phyloP scores from a whole-genome alignment of 768 basidiomycete species.

The Russula brevipes region DNA sequence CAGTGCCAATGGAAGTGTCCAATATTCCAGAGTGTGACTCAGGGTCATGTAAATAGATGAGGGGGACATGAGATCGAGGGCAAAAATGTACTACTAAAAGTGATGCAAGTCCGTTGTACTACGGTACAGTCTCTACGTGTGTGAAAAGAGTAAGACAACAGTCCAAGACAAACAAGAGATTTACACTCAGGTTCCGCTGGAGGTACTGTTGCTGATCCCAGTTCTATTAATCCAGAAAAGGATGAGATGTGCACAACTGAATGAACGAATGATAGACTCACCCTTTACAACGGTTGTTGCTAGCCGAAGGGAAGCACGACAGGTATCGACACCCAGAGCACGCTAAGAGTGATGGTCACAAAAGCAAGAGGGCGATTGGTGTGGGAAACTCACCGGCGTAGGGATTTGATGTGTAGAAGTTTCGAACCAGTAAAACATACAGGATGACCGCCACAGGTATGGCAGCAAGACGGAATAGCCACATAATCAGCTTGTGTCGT shows the following conservation, averaged over 20 bases:
- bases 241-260: neutral
- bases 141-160: neutral
- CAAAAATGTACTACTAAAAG: neutral
- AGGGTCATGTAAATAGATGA: neutral
- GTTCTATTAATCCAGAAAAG: constrained; percentile 1
- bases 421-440: constrained; percentile 75
- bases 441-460: constrained; percentile 72
- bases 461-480: constrained; percentile 66
- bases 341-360: constrained; percentile 40
- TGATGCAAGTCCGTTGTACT: neutral
- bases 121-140: neutral
- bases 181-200: constrained; percentile 6
- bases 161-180: neutral
- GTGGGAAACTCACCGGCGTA: constrained; percentile 56
- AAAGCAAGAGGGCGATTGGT: neutral
- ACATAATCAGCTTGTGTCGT: constrained; percentile 66
- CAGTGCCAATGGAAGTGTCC: constrained; percentile 25
- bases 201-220: constrained; percentile 6
- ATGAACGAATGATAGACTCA: constrained; percentile 28
- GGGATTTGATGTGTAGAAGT: constrained; percentile 88
- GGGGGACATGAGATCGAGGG: neutral
- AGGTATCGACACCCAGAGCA: constrained; percentile 86
- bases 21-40: neutral
- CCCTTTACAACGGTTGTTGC: constrained; percentile 63
- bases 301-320: constrained; percentile 77